These are phyloP conservation scores for Mycogone perniciosa DNA, from an alignment of 2,329 filamentous ascomycete species.

Conservation along the genomic window DNA sequence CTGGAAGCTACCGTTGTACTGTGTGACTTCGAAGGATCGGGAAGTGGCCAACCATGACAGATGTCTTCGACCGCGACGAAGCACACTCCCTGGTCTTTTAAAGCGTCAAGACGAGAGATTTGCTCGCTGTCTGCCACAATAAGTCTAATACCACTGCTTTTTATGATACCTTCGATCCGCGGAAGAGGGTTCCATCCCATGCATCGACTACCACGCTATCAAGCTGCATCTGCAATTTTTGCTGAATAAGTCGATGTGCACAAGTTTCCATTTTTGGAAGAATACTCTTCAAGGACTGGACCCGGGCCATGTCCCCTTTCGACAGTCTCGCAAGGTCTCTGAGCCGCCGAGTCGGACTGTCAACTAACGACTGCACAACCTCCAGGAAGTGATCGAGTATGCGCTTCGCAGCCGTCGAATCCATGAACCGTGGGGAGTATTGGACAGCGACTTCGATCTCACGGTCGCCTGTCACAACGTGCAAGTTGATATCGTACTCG, in stretches of 20 bases:
- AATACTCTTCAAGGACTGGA: background rate
- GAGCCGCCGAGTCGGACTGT: background rate
- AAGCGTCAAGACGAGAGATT: too few species aligned
- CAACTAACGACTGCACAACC: background rate
- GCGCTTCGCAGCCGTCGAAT: background rate
- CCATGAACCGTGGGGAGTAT: background rate
- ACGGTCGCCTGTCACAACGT: background rate
- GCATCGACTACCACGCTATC: background rate
- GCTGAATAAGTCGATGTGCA: background rate
- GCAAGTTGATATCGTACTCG: constrained; percentile 2
- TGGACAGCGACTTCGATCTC: background rate
- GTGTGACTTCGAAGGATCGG: too few species aligned
- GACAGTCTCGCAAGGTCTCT: background rate
- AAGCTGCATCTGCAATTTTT: background rate
- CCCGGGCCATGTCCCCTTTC: background rate
- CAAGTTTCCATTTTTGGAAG: background rate
- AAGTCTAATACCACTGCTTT: too few species aligned
- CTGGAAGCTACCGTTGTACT: too few species aligned
- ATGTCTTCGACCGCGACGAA: too few species aligned
- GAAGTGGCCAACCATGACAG: background rate
- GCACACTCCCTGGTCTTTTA: too few species aligned
- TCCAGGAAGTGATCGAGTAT: background rate
- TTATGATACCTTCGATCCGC: too few species aligned
- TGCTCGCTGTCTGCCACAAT: too few species aligned
- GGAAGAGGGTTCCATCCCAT: background rate